These are phyloP conservation scores for Prinsepia uniflora DNA, from an alignment of 306 rosid species.

Conservation along the genomic window DNA sequence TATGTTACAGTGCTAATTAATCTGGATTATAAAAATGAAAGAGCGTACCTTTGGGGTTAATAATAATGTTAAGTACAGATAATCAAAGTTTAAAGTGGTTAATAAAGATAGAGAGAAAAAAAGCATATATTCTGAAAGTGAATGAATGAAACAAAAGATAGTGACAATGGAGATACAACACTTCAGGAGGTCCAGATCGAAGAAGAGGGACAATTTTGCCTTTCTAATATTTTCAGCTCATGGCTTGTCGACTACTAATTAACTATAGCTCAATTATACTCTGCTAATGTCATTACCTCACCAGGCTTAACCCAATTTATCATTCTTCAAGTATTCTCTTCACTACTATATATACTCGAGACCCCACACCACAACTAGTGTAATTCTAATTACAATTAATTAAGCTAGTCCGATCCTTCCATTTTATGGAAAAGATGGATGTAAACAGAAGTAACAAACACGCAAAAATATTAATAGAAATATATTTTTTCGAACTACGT, in stretches of 20 bases:
- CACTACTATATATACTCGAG: not conserved
- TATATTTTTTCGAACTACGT: no score
- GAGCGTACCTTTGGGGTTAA: not conserved
- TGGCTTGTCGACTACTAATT: conserved; percentile 2
- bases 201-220: conserved; percentile 4
- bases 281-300: conserved; percentile 2
- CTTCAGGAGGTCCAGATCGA: not conserved
- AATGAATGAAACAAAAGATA: conserved; percentile 16
- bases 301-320: not conserved
- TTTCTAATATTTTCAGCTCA: conserved; percentile 5
- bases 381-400: not conserved
- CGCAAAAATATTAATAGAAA: no score
- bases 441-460: not conserved
- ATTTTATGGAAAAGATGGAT: not conserved
- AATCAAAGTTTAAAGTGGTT: not conserved
- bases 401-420: not conserved
- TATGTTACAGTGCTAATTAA: conserved; percentile 3
- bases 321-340: not conserved
- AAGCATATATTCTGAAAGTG: not conserved
- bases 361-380: not conserved
- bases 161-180: conserved; percentile 6
- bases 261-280: not conserved
- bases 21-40: not conserved
- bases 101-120: not conserved
- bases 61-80: conserved; percentile 3